These are phyloP conservation scores for Cystobasidium slooffiae DNA, from an alignment of 1,284 basidiomycete species.

Conservation along the genomic window DNA sequence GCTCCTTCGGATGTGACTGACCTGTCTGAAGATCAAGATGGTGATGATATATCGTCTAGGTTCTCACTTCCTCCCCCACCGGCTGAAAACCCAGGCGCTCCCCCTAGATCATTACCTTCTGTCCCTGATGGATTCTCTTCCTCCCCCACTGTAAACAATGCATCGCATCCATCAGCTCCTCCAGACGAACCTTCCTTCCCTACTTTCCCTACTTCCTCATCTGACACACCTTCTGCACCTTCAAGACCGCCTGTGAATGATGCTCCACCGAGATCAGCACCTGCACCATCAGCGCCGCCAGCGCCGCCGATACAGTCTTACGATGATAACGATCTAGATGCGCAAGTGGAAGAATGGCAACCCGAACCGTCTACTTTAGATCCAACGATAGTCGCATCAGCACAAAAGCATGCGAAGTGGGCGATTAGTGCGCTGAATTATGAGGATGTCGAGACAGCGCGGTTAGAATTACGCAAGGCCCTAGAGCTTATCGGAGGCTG, in stretches of 20 bases:
- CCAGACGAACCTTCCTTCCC: conserved; percentile 42
- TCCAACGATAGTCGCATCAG: conserved; percentile 67
- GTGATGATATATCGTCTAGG: neutral
- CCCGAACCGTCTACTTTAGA: conserved; percentile 63
- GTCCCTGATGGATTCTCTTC: conserved; percentile 17
- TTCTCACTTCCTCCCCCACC: conserved; percentile 23
- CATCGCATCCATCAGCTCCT: conserved; percentile 10
- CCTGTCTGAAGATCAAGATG: conserved; percentile 5
- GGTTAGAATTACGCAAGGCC: conserved; percentile 75
- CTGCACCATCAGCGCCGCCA: neutral
- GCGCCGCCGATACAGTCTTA: neutral
- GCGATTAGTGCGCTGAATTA: conserved; percentile 91
- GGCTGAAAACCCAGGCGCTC: neutral
- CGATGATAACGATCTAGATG: neutral
- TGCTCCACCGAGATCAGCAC: neutral
- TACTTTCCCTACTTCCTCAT: neutral
- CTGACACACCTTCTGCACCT: neutral
- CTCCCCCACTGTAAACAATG: neutral
- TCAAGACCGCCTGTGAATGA: neutral
- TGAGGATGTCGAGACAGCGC: conserved; percentile 82
- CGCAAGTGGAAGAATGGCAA: conserved; percentile 62
- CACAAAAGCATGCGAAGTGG: conserved; percentile 86
- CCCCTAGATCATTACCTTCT: conserved; percentile 30
- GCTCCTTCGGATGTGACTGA: neutral
- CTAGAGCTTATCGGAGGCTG: conserved; percentile 69